A percentile compares a stretch with the other conserved stretches of the same genome.
phyloP scores from a whole-genome alignment of 306 rosid species.

The Vigna nakashimae region DNA sequence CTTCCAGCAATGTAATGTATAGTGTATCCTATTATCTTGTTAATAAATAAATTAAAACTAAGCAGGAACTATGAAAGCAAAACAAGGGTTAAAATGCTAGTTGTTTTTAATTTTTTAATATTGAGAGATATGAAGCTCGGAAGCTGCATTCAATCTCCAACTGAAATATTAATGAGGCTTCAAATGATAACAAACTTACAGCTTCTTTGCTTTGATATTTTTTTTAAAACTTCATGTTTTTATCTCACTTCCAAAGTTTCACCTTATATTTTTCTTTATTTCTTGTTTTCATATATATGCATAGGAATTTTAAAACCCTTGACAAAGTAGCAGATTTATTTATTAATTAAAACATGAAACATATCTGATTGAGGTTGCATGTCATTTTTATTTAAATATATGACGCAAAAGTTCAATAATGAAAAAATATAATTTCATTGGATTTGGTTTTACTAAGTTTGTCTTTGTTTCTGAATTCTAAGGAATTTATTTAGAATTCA shows the following conservation, averaged over 20 bases:
- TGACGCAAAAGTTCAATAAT: slow-evolving; percentile 25
- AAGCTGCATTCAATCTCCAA: slow-evolving; percentile 28
- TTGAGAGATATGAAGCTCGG: slow-evolving; percentile 10
- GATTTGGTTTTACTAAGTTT: slow-evolving; percentile 23
- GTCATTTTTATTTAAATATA: background rate
- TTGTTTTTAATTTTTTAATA: background rate
- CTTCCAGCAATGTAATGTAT: background rate
- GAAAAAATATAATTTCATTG: slow-evolving; percentile 1
- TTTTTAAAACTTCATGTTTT: background rate
- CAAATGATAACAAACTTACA: slow-evolving; percentile 3
- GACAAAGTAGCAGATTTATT: background rate
- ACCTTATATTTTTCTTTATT: background rate
- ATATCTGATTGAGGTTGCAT: slow-evolving; percentile 17
- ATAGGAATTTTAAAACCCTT: background rate
- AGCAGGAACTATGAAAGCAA: slow-evolving; percentile 1
- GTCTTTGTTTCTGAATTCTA: slow-evolving; percentile 14
- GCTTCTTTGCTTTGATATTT: background rate
- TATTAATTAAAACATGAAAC: background rate
- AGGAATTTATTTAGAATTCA: slow-evolving; percentile 40
- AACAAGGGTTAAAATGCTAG: background rate
- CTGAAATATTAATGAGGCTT: slow-evolving; percentile 10
- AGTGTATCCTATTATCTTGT: slow-evolving; percentile 8
- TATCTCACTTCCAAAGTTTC: background rate
- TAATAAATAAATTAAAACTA: background rate
- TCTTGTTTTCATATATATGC: background rate